phyloP scores from a whole-genome alignment of 305 asterid species.

The Solanum hybrid region DNA sequence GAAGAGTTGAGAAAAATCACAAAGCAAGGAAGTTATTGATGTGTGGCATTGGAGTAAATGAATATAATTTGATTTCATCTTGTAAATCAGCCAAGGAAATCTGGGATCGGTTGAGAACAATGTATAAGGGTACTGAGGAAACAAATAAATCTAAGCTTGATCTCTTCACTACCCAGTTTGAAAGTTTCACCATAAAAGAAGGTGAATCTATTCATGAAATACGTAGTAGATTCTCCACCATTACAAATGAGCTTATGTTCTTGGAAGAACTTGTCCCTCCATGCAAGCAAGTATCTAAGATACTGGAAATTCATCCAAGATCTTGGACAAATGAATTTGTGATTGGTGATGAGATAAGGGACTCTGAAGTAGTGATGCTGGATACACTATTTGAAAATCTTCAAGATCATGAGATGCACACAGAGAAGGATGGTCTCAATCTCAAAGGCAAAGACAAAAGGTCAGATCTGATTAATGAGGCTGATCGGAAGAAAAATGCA shows the following conservation, averaged over 20 bases:
- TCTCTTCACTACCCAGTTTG: neutral
- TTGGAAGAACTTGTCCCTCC: neutral
- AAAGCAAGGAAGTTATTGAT: neutral
- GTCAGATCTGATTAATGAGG: neutral
- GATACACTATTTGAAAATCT: neutral
- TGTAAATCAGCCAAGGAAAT: neutral
- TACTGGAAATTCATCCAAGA: neutral
- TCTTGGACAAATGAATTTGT: neutral
- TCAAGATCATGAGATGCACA: neutral
- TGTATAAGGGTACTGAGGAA: neutral
- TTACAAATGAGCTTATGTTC: neutral
- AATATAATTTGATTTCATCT: neutral
- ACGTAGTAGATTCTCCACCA: neutral
- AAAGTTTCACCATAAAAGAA: neutral
- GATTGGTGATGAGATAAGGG: neutral
- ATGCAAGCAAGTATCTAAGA: neutral
- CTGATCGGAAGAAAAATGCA: neutral
- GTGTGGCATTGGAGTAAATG: neutral
- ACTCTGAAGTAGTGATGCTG: neutral
- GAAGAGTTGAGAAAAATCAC: neutral
- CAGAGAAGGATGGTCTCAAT: neutral
- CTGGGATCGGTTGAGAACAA: neutral
- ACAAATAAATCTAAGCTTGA: neutral
- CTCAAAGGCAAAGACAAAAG: neutral
- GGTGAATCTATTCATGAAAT: neutral